Evolutionary conservation across 164 flowering plant genomes (phyloP).

Genomic region (Buxus sempervirens): DNA sequence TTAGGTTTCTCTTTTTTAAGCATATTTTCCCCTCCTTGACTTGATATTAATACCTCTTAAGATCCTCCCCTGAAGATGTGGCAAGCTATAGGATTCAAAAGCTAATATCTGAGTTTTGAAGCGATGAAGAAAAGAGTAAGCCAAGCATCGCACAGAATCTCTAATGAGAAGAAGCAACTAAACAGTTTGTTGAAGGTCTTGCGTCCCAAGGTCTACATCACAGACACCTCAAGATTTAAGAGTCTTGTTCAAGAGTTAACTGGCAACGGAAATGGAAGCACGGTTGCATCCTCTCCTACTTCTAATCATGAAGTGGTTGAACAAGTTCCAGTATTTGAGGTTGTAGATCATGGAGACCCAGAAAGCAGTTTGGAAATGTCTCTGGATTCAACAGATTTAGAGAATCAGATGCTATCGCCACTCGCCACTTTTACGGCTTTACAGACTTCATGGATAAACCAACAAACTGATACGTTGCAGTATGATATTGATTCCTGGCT

Average conservation of each 20-base stretch:
- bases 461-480: constrained; percentile 6
- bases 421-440: constrained; percentile 11
- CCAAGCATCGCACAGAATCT: constrained; percentile 25
- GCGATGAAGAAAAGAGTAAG: constrained; percentile 34
- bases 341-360: constrained; percentile 10
- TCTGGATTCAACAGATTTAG: constrained; percentile 14
- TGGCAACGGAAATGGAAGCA: constrained; percentile 51
- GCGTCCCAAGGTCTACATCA: constrained; percentile 59
- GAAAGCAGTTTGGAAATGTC: constrained; percentile 13
- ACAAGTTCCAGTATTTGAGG: constrained; percentile 14
- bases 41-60: constrained; percentile 19
- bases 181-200: constrained; percentile 36
- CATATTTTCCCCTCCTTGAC: not conserved
- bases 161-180: constrained; percentile 23
- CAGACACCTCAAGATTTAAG: constrained; percentile 54
- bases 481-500: constrained; percentile 30
- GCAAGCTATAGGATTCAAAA: constrained; percentile 14
- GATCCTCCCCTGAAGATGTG: constrained; percentile 24
- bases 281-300: constrained; percentile 4
- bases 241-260: constrained; percentile 64
- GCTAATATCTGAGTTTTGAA: constrained; percentile 2
- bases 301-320: constrained; percentile 2
- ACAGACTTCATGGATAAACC: constrained; percentile 16
- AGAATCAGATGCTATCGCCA: constrained; percentile 3
- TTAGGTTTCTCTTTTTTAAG: constrained; percentile 10